Percentiles rank a stretch among this genome's conserved stretches.
These are phyloP conservation scores for Talaromyces pinophilus DNA, from an alignment of 2,329 filamentous ascomycete genomes.

Conservation along the genomic window DNA sequence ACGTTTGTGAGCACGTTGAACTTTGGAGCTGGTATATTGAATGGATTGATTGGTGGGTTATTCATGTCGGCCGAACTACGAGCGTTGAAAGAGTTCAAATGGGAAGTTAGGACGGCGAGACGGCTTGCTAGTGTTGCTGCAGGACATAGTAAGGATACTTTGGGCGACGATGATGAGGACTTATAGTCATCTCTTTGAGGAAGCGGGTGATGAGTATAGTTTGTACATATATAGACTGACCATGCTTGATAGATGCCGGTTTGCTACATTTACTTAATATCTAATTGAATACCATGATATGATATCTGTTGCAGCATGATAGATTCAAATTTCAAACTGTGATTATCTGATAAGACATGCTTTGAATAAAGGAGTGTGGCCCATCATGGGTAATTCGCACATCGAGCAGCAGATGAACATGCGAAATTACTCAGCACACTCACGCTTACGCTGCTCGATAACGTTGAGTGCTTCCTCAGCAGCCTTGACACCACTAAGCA, in stretches of 20 bases:
- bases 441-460: conserved; percentile 73
- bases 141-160: conserved; percentile 6
- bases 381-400: neutral
- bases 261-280: neutral
- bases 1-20: conserved; percentile 77
- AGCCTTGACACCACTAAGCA: conserved; percentile 81
- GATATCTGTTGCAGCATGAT: neutral
- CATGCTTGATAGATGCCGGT: neutral
- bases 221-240: neutral
- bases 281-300: neutral
- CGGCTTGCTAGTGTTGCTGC: conserved; percentile 24
- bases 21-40: conserved; percentile 72
- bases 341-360: neutral
- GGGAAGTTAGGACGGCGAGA: conserved; percentile 77
- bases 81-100: conserved; percentile 85
- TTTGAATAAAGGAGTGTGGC: conserved; percentile 10
- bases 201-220: neutral
- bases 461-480: conserved; percentile 81
- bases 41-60: conserved; percentile 81
- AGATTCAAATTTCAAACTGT: neutral
- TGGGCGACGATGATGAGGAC: conserved; percentile 17
- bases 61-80: conserved; percentile 85
- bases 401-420: neutral
- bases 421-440: conserved; percentile 61
- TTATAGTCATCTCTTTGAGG: neutral